Evolutionary conservation across 345 rosid species (phyloP).

Genomic region (Brassica carinata): DNA sequence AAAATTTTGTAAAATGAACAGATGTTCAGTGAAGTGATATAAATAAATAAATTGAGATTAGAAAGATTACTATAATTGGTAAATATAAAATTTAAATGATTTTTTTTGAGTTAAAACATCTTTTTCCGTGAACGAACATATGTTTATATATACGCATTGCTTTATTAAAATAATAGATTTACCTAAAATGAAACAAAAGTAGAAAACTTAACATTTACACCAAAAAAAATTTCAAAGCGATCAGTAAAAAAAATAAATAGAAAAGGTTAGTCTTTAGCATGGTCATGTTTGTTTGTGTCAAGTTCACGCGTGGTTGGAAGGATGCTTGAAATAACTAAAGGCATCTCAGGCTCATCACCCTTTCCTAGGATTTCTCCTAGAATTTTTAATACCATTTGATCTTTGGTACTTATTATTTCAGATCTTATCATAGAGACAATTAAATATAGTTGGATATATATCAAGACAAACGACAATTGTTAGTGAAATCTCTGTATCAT

Average conservation of each 20-base stretch:
- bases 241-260: not conserved
- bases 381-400: conserved; percentile 8
- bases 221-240: no score
- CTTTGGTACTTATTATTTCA: not conserved
- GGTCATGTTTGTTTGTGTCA: conserved; percentile 44
- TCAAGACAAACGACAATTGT: not conserved
- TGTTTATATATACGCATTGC: not conserved
- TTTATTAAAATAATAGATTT: not conserved
- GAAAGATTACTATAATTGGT: not conserved
- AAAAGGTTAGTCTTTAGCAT: conserved; percentile 21
- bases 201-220: not conserved
- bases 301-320: conserved; percentile 44
- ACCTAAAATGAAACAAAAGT: not conserved
- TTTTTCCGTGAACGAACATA: not conserved
- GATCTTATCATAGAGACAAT: not conserved
- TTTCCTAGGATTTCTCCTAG: conserved; percentile 35
- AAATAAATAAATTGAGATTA: conserved; percentile 10
- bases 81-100: not conserved
- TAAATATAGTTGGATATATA: not conserved
- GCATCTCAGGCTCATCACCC: conserved; percentile 29
- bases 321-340: conserved; percentile 42
- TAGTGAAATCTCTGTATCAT: not conserved
- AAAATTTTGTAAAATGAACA: not conserved
- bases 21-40: conserved; percentile 11
- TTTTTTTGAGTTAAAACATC: not conserved